A percentile compares a stretch with the other conserved stretches of the same genome.
Conservation (phyloP, 129 eudicot species). For the Flaveria ramosissima region DNA sequence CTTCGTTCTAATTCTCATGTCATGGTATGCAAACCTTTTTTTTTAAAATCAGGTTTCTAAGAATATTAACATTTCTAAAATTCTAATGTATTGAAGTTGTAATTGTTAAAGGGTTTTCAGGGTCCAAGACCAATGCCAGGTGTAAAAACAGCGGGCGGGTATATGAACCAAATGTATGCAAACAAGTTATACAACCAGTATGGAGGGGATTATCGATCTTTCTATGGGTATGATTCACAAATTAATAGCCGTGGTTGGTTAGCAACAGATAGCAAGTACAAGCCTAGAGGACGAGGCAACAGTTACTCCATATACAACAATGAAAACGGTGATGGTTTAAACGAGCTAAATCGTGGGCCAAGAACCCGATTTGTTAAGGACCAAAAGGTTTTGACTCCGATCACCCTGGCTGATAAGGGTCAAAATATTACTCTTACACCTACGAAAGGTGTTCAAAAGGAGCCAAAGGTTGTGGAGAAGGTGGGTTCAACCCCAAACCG, state of each 20-base stretch:
- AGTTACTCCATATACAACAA: constrained; percentile 49
- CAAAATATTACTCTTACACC: constrained; percentile 43
- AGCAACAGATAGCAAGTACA: constrained; percentile 47
- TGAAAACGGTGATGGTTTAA: constrained; percentile 65
- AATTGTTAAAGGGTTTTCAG: constrained; percentile 41
- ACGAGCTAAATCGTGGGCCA: constrained; percentile 80
- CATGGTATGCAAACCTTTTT: not conserved
- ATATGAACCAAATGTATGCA: constrained; percentile 52
- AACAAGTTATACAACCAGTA: constrained; percentile 51
- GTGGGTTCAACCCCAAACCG: constrained; percentile 34
- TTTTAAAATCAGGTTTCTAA: no score
- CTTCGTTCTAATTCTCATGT: not conserved
- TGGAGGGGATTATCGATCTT: constrained; percentile 46
- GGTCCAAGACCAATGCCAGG: constrained; percentile 52
- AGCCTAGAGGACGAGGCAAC: constrained; percentile 63
- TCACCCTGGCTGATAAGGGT: constrained; percentile 53
- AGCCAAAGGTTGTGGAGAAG: constrained; percentile 24
- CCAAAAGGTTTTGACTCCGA: constrained; percentile 43
- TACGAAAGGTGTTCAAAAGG: constrained; percentile 35
- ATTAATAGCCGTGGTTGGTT: no score
- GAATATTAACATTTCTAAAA: not conserved
- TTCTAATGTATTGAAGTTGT: not conserved
- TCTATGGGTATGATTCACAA: constrained; percentile 56
- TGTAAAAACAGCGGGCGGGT: constrained; percentile 42
- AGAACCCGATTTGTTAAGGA: constrained; percentile 55